phyloP scores from a whole-genome alignment of 225 moss, liverwort and hornwort species.

The Neckera pumila region DNA sequence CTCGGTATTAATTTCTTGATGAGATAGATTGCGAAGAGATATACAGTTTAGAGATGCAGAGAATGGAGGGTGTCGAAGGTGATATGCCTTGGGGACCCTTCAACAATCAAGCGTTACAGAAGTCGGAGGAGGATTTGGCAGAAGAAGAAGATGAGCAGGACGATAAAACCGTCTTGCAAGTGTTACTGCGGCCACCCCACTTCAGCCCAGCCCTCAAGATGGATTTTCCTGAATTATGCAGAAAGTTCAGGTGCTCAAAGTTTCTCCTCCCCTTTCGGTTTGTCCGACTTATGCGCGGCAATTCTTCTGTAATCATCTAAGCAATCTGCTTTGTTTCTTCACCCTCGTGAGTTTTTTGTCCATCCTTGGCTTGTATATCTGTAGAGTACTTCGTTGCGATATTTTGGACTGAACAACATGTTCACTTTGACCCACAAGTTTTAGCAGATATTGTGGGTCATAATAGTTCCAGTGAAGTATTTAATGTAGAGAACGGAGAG shows the following conservation, averaged over 20 bases:
- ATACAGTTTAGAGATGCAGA: background rate
- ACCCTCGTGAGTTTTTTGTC: background rate
- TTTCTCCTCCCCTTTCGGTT: background rate
- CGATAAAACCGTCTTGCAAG: constrained; percentile 31
- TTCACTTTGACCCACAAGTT: background rate
- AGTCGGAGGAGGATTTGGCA: constrained; percentile 9
- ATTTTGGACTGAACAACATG: background rate
- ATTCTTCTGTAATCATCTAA: background rate
- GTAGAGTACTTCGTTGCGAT: background rate
- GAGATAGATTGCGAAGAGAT: background rate
- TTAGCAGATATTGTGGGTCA: background rate
- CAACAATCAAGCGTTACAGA: background rate
- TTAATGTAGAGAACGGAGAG: background rate
- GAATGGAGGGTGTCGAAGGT: constrained; percentile 37
- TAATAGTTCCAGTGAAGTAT: background rate
- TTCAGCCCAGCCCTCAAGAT: constrained; percentile 59
- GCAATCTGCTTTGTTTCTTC: background rate
- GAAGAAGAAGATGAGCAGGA: constrained; percentile 27
- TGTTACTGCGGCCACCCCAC: constrained; percentile 52
- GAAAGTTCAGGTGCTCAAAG: constrained; percentile 53
- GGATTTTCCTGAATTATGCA: constrained; percentile 65
- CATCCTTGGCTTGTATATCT: background rate
- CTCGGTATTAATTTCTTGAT: background rate
- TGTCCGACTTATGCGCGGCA: too few relatives aligned
- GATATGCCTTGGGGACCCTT: constrained; percentile 22